Evolutionary conservation across 176 grass and related monocot species (phyloP).

Genomic region (Ananas comosus): DNA sequence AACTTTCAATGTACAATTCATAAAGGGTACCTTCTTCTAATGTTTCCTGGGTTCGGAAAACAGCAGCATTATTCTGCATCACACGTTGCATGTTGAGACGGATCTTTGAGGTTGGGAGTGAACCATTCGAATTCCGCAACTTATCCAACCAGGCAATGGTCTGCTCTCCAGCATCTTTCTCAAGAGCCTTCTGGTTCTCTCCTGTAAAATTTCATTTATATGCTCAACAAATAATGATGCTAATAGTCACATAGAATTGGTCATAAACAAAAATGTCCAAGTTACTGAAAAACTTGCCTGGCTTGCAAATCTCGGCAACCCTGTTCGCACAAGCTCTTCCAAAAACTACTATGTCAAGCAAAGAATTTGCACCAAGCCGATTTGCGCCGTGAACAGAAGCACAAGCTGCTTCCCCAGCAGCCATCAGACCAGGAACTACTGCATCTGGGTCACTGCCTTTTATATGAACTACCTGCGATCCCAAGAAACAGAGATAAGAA

Average conservation of each 20-base stretch:
- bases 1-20: neutral
- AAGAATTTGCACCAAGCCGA: constrained; percentile 66
- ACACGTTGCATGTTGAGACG: constrained; percentile 75
- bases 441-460: constrained; percentile 47
- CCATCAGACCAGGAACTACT: constrained; percentile 56
- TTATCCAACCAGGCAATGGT: constrained; percentile 67
- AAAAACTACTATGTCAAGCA: constrained; percentile 80
- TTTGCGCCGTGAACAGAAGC: constrained; percentile 85
- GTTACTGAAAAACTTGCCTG: constrained; percentile 27
- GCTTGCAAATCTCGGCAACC: constrained; percentile 58
- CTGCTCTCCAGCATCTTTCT: constrained; percentile 43
- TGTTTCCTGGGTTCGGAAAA: constrained; percentile 73
- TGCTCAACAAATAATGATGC: neutral
- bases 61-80: constrained; percentile 78
- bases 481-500: constrained; percentile 19
- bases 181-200: constrained; percentile 48
- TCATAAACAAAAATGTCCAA: neutral
- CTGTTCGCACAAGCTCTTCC: constrained; percentile 78
- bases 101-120: constrained; percentile 50
- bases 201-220: constrained; percentile 23
- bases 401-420: constrained; percentile 70
- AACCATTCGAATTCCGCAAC: constrained; percentile 52
- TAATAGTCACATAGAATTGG: too few relatives aligned
- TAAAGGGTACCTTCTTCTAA: constrained; percentile 45
- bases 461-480: constrained; percentile 50